These are phyloP conservation scores for Wickerhamiella sergipiensis DNA, from an alignment of 805 yeast genomes.

Conservation along the genomic window DNA sequence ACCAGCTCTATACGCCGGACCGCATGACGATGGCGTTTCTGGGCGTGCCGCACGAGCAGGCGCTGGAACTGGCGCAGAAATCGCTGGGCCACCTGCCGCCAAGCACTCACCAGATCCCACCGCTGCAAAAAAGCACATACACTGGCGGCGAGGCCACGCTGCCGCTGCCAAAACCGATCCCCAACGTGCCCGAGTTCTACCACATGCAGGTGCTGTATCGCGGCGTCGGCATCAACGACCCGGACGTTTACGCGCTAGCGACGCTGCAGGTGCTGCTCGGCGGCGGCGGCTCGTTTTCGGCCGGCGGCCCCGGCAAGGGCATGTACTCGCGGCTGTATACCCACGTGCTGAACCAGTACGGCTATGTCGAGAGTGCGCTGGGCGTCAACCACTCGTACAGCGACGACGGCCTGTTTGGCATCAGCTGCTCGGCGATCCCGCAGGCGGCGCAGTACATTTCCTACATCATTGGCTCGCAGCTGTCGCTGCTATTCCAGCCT, in stretches of 20 bases:
- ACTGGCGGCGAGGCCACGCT: conserved; percentile 46
- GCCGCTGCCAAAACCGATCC: conserved; percentile 42
- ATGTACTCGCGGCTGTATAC: conserved; percentile 93
- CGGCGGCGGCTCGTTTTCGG: conserved; percentile 94
- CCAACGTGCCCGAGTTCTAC: conserved; percentile 63
- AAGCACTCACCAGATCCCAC: conserved; percentile 12
- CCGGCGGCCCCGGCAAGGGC: conserved; percentile 99
- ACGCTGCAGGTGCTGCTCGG: conserved; percentile 82
- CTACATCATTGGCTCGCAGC: conserved; percentile 59
- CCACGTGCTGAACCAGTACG: conserved; percentile 78
- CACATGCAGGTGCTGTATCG: conserved; percentile 82
- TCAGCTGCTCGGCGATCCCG: conserved; percentile 72
- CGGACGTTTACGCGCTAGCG: conserved; percentile 83
- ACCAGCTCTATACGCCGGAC: conserved; percentile 59
- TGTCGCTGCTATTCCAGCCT: conserved; percentile 36
- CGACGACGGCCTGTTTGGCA: conserved; percentile 85
- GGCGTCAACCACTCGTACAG: conserved; percentile 83
- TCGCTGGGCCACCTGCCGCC: conserved; percentile 50
- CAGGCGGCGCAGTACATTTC: conserved; percentile 75
- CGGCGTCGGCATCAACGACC: conserved; percentile 68
- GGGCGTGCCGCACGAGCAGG: conserved; percentile 62
- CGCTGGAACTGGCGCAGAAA: conserved; percentile 47
- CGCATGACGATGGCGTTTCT: conserved; percentile 75
- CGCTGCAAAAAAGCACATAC: conserved; percentile 31
- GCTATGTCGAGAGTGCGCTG: conserved; percentile 77